Base-by-base conservation (phyloP, 2,329 filamentous ascomycete species). In the Phyllosticta citriasiana region DNA sequence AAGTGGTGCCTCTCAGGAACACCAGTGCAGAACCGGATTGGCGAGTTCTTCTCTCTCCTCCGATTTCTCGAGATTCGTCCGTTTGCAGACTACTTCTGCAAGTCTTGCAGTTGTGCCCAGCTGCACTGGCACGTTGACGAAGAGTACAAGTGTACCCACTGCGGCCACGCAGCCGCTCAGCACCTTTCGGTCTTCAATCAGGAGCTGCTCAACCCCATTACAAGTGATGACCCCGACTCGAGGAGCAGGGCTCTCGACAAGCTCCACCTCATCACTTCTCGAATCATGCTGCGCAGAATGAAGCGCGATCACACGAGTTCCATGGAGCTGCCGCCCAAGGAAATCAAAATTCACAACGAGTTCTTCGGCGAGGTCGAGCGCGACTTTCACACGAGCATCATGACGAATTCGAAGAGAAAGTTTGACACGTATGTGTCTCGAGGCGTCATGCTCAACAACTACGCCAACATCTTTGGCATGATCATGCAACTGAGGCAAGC, bases 401-500 rank as follows among this genome's bases (percentile, higher is more conserved):
- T 97, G 91, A 90, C 86, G 16, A 96, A 89, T 70, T 88, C 89
- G 7, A 84, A 87, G 62, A 88, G 94, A 64, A 87, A 91, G 68
- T 99, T 97, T 66, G 90, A 97, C 70, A 97, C 92, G 0, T 99
- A 97, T 66, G 94, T 97, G 47, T 88, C 91, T 19, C 89, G 91
- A 65, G 92, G 91, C 77, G 93, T 97, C 22, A 85, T 99, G 74
- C 82, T 99, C 57, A 81, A 97, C 79, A 96, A 97, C 72, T 97
- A 97, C 67, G 94, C 94, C 77, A 99, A 99, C 73, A 97, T 99
- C 66, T 99, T 99, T 69, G 93, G 92, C 70, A 82, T 99, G 60
- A 97, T 99, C 70, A 97, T 97, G 91, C 92, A 96, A 74, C 97
- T 99, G 93, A 88, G 94, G 60, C 94, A 99, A 77, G 90, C 97